phyloP scores from a whole-genome alignment of 2,329 filamentous ascomycete genomes.

The Cercospora sp. region DNA sequence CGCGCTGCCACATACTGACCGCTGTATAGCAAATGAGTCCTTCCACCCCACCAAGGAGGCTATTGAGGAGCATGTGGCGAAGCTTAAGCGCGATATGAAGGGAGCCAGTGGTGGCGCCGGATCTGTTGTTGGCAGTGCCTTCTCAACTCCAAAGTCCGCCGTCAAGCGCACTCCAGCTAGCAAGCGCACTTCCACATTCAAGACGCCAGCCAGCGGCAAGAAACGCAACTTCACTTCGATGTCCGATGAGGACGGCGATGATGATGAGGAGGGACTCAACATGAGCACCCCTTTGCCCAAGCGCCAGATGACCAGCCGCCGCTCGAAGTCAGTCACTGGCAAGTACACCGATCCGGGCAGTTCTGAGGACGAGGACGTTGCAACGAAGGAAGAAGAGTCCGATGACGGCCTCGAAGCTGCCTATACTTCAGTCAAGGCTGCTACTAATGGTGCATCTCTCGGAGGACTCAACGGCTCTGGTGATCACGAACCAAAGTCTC shows the following conservation, averaged over 20 bases:
- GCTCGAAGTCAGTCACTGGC: constrained; percentile 10
- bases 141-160: constrained; percentile 12
- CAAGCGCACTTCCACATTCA: constrained; percentile 15
- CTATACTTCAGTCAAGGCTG: constrained; percentile 5
- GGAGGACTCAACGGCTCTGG: background rate
- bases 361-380: background rate
- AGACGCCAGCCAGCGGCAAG: constrained; percentile 21
- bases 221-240: constrained; percentile 22
- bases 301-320: constrained; percentile 23
- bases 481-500: background rate
- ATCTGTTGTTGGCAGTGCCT: background rate
- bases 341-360: constrained; percentile 6
- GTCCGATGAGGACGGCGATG: constrained; percentile 33
- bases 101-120: no score
- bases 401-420: constrained; percentile 11
- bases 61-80: constrained; percentile 29
- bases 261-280: constrained; percentile 24
- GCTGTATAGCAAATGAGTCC: constrained; percentile 18
- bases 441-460: background rate
- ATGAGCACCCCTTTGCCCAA: constrained; percentile 15
- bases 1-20: constrained; percentile 2
- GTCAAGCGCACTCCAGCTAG: constrained; percentile 9
- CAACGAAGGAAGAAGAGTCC: constrained; percentile 1
- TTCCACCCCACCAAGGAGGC: constrained; percentile 24
- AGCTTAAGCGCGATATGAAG: constrained; percentile 2